Evolutionary conservation across 306 rosid genomes (phyloP).

Genomic region (Biancaea sappan): DNA sequence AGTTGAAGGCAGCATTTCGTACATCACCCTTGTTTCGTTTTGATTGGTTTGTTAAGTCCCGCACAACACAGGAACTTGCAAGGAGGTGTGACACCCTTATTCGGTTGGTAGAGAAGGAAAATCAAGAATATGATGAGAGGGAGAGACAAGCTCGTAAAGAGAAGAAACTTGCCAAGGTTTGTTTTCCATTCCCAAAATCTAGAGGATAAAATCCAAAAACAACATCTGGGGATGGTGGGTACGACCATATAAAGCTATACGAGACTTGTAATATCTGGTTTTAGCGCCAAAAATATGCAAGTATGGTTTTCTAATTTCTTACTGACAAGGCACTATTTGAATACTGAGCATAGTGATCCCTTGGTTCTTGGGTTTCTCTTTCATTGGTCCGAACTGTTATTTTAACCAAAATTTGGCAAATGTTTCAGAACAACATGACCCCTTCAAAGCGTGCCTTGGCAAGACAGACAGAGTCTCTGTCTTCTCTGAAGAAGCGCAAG

Average conservation of each 20-base stretch:
- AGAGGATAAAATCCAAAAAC: neutral
- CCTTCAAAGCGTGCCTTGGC: conserved; percentile 81
- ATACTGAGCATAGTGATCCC: neutral
- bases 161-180: conserved; percentile 98
- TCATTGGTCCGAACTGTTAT: conserved; percentile 2
- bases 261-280: neutral
- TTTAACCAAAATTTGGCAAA: neutral
- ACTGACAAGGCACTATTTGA: neutral
- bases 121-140: conserved; percentile 94
- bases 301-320: neutral
- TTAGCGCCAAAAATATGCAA: neutral
- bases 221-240: neutral
- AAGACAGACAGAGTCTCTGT: conserved; percentile 78
- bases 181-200: neutral
- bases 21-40: conserved; percentile 97
- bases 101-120: conserved; percentile 96
- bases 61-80: conserved; percentile 97
- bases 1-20: conserved; percentile 93
- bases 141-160: conserved; percentile 99
- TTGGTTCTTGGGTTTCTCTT: conserved; percentile 1
- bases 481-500: conserved; percentile 75
- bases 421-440: conserved; percentile 71
- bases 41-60: conserved; percentile 99
- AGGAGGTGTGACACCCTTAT: conserved; percentile 98
- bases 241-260: neutral